phyloP scores from a whole-genome alignment of 202 grass and related monocot species.

The Miscanthus sacchariflorus region DNA sequence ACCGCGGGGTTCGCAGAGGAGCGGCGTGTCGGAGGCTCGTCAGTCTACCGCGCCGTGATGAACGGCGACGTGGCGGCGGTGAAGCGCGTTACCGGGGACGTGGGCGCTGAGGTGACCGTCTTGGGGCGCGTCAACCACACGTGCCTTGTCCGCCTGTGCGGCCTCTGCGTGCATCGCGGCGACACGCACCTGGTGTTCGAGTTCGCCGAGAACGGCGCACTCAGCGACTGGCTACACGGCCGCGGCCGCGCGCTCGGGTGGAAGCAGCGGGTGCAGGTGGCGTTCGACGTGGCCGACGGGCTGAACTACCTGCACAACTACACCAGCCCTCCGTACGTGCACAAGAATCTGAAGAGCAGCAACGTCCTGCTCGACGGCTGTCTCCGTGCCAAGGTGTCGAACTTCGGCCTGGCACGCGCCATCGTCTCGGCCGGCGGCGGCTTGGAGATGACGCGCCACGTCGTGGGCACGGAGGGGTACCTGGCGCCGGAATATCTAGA shows the following conservation, averaged over 20 bases:
- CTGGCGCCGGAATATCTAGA: slow-evolving; percentile 82
- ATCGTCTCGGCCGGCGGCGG: neutral
- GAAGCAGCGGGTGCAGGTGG: slow-evolving; percentile 67
- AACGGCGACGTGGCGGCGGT: slow-evolving; percentile 46
- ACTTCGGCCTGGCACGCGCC: slow-evolving; percentile 68
- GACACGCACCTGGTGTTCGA: slow-evolving; percentile 78
- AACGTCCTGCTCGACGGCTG: slow-evolving; percentile 69
- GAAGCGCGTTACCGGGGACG: slow-evolving; percentile 59
- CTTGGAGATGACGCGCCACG: slow-evolving; percentile 71
- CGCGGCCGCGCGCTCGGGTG: slow-evolving; percentile 47
- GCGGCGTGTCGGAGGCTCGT: neutral
- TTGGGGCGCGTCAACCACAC: slow-evolving; percentile 60
- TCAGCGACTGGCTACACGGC: slow-evolving; percentile 57
- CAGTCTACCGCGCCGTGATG: slow-evolving; percentile 63
- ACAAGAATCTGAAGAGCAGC: slow-evolving; percentile 80
- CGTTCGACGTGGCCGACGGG: slow-evolving; percentile 69
- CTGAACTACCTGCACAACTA: slow-evolving; percentile 88
- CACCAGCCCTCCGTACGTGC: slow-evolving; percentile 72
- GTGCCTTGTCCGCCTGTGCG: slow-evolving; percentile 66
- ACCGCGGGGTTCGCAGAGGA: slow-evolving; percentile 50
- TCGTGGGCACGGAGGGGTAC: slow-evolving; percentile 81
- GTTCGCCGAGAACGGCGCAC: slow-evolving; percentile 71
- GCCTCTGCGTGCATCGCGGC: slow-evolving; percentile 72
- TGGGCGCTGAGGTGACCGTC: slow-evolving; percentile 57
- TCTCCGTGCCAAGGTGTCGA: slow-evolving; percentile 74